Evolutionary conservation across 225 moss, liverwort and hornwort species (phyloP).

Genomic region (Rhytidiadelphus loreus): DNA sequence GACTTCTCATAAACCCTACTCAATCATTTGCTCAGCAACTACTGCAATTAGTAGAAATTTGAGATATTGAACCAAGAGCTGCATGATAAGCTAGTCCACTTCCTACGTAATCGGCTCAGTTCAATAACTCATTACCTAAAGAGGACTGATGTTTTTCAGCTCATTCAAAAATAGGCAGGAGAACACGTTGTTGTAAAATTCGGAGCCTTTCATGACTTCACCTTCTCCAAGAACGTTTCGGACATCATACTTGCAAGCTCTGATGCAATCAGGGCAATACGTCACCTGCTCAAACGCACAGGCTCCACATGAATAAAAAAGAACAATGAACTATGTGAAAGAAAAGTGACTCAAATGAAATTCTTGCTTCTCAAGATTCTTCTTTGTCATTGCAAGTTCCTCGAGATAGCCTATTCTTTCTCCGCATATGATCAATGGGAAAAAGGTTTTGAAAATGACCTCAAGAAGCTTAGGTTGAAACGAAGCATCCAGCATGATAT

Average conservation of each 20-base stretch:
- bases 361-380: neutral
- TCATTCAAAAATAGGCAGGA: constrained; percentile 80
- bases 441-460: constrained; percentile 24
- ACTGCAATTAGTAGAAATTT: neutral
- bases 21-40: neutral
- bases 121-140: constrained; percentile 7
- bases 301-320: neutral
- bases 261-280: constrained; percentile 90
- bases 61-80: neutral
- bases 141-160: constrained; percentile 35
- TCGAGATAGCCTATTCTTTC: neutral
- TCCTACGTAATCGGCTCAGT: neutral
- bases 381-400: neutral
- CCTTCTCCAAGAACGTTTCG: constrained; percentile 62
- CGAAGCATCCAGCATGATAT: constrained; percentile 75
- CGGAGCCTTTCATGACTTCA: constrained; percentile 52
- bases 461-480: constrained; percentile 93
- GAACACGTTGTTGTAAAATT: constrained; percentile 77
- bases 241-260: constrained; percentile 95
- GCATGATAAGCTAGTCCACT: neutral
- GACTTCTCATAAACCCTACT: neutral
- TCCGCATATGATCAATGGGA: neutral
- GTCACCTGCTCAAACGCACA: constrained; percentile 57
- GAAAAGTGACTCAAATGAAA: neutral
- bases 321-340: neutral